Percentiles rank a stretch among this genome's conserved stretches.
Conservation (phyloP, 1,284 basidiomycete species). For the Cystobasidium pallidum region DNA sequence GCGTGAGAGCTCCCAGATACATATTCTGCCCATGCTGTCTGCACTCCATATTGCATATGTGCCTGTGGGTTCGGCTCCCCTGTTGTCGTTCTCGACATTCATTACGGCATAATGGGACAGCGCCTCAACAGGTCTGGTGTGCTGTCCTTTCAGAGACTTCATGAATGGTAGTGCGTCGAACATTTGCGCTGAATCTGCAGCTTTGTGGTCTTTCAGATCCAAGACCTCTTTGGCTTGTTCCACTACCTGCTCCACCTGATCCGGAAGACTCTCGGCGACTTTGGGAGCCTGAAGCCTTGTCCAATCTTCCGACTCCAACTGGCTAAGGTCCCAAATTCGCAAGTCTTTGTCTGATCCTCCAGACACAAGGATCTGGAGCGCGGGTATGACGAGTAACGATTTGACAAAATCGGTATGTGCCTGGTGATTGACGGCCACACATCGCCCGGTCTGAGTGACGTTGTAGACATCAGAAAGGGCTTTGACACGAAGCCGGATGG, state of each 20-base stretch:
- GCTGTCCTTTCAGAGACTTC: conserved; percentile 68
- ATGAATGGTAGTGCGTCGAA: conserved; percentile 60
- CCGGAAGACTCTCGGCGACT: background rate
- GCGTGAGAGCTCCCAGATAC: conserved; percentile 66
- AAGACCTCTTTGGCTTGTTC: background rate
- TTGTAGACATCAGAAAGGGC: no score
- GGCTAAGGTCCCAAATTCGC: conserved; percentile 72
- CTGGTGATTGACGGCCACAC: conserved; percentile 68
- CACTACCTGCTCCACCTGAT: conserved; percentile 19
- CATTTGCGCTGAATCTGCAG: background rate
- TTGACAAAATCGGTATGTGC: conserved; percentile 89
- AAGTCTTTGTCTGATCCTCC: conserved; percentile 88
- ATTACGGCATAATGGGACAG: conserved; percentile 57
- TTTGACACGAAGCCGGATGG: no score
- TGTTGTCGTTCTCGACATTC: conserved; percentile 26
- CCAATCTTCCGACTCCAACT: conserved; percentile 57
- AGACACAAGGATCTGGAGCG: conserved; percentile 71
- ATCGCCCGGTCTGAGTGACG: conserved; percentile 64
- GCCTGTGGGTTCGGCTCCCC: conserved; percentile 21
- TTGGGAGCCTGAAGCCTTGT: background rate
- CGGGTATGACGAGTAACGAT: conserved; percentile 69
- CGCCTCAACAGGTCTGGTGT: conserved; percentile 71
- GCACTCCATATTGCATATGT: conserved; percentile 66
- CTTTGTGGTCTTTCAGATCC: background rate
- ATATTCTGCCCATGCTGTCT: conserved; percentile 83